Base-by-base conservation (phyloP, 352 stramenopile species). In the Globisporangium cylindrosporum region DNA sequence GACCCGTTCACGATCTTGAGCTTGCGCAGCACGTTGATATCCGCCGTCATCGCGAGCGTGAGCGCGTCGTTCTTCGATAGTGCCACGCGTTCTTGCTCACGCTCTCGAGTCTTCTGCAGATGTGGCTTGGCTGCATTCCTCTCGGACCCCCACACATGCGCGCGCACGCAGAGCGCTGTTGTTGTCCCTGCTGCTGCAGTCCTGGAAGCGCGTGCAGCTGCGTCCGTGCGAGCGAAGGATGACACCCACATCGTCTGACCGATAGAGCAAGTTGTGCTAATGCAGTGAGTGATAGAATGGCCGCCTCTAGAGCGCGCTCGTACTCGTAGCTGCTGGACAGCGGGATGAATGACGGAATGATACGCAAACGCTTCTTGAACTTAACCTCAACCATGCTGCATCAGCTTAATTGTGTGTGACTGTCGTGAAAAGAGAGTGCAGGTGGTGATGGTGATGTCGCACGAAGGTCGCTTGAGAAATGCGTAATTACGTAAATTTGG, bases 1-100 rank as follows among this genome's bases (percentile, higher is more conserved):
- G 80, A 86, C n/a, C 79, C 71, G 61, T 86, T 77, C 53, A 88
- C 70, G 1, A 80, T 66, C 9, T 77, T 76, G 56, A 88, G 66
- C n/a, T 67, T 70, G 4, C 78, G 76, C 62, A 88, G 54, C 29
- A 88, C 60, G 55, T 69, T 55, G 59, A 86, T 61, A 56, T 88
- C 75, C 6, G 67, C 62, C 27, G 78, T 86, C 49, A 63, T 73
- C 48, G 68, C 76, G 7, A 84, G 68, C 38, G 73, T 74, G 46
- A 86, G 70, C 34, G 68, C 69, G 34, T 86, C 73, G 2, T 71
- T 65, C 2, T 25, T 63, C 25, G 62, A 71, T 12, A 70, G 56
- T 24, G 6, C 15, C 32, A 51, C 49, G 59, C 18, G 43, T 14
- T 7, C 60, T 2, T 46, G 43, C 24, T 48, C 12, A 25, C 36